These are phyloP conservation scores for Trypanosoma vivax DNA, from an alignment of 208 protist species.

Conservation along the genomic window DNA sequence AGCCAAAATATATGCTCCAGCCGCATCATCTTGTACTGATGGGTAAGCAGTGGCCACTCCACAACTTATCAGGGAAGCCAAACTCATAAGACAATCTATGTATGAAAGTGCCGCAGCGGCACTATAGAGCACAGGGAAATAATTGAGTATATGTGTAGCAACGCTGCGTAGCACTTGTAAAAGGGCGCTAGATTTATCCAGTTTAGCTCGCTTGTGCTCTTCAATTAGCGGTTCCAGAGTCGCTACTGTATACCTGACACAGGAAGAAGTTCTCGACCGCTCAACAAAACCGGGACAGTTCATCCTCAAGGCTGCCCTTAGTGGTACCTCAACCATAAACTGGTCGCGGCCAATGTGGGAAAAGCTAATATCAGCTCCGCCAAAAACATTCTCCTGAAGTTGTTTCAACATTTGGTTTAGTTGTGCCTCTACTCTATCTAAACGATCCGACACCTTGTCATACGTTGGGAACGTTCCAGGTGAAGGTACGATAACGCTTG, in stretches of 20 bases:
- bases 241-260: slow-evolving; percentile 61
- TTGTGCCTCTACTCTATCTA: slow-evolving; percentile 39
- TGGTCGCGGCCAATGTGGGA: slow-evolving; percentile 76
- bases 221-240: slow-evolving; percentile 38
- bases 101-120: slow-evolving; percentile 63
- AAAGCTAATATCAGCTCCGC: slow-evolving; percentile 43
- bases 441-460: slow-evolving; percentile 34
- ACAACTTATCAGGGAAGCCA: slow-evolving; percentile 29
- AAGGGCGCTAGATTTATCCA: slow-evolving; percentile 49
- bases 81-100: slow-evolving; percentile 73
- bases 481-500: slow-evolving; percentile 56
- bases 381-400: slow-evolving; percentile 45
- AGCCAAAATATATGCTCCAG: slow-evolving; percentile 13
- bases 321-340: slow-evolving; percentile 79
- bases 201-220: slow-evolving; percentile 50
- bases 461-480: slow-evolving; percentile 49
- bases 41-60: slow-evolving; percentile 18
- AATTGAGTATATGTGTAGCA: slow-evolving; percentile 59
- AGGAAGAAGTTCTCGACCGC: slow-evolving; percentile 53
- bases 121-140: slow-evolving; percentile 49
- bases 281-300: slow-evolving; percentile 56
- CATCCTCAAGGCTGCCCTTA: slow-evolving; percentile 30
- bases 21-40: slow-evolving; percentile 4
- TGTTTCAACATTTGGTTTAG: slow-evolving; percentile 41
- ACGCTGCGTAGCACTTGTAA: slow-evolving; percentile 56